A percentile compares a stretch with the other conserved stretches of the same genome.
phyloP scores from a whole-genome alignment of 78 protist species.

The Parvularia atlantis region DNA sequence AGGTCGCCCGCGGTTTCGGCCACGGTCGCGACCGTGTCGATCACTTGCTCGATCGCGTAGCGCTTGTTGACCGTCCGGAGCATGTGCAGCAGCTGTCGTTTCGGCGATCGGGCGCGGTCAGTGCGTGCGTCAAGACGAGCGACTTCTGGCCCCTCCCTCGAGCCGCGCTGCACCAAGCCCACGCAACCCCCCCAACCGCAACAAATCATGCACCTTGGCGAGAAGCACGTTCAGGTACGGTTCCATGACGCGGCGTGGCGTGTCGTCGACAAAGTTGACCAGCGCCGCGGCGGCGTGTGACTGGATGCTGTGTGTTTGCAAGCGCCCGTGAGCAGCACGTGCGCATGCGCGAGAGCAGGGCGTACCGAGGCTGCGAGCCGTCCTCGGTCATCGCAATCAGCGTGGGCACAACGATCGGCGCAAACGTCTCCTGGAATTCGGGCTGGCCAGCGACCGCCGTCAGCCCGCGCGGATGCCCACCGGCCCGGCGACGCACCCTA shows the following conservation, averaged over 20 bases:
- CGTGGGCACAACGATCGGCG: constrained; percentile 29
- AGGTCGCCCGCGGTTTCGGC: background rate
- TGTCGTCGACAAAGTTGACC: constrained; percentile 48
- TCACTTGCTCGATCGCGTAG: constrained; percentile 11
- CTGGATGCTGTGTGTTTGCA: too few relatives aligned
- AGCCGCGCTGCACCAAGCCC: constrained; percentile 23
- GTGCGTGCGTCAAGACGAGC: background rate
- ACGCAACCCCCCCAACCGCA: constrained; percentile 7
- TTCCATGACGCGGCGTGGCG: constrained; percentile 2
- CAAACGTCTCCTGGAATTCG: constrained; percentile 1
- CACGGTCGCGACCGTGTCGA: too few relatives aligned
- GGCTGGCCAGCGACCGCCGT: too few relatives aligned
- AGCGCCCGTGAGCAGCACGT: too few relatives aligned
- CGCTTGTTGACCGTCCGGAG: too few relatives aligned
- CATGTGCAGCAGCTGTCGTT: background rate
- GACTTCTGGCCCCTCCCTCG: constrained; percentile 23
- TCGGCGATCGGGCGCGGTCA: background rate
- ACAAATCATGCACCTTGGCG: constrained; percentile 6
- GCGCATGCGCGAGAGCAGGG: too few relatives aligned
- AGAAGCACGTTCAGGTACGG: constrained; percentile 41
- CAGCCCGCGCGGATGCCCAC: too few relatives aligned
- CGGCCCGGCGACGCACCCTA: too few relatives aligned
- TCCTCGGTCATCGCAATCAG: constrained; percentile 26
- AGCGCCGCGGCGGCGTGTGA: constrained; percentile 62
- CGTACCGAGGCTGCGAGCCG: constrained; percentile 20